phyloP scores from a whole-genome alignment of 768 basidiomycete species.

The Leccinum truebloodii region DNA sequence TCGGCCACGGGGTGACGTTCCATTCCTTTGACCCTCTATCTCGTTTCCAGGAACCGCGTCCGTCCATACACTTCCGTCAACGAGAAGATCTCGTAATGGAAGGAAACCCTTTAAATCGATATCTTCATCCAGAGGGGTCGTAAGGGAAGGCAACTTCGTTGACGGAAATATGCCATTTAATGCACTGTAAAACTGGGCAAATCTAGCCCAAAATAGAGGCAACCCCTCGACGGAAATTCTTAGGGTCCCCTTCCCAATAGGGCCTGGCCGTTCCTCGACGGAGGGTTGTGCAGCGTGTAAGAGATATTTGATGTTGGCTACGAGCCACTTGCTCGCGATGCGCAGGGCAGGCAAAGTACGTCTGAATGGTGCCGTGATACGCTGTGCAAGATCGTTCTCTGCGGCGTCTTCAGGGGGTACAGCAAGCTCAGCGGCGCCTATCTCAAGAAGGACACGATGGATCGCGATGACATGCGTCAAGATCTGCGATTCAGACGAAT shows the following conservation, averaged over 20 bases:
- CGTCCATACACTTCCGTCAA: conserved; percentile 21
- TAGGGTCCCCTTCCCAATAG: conserved; percentile 20
- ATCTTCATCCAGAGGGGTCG: conserved; percentile 82
- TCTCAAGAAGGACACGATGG: conserved; percentile 60
- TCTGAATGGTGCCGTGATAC: conserved; percentile 84
- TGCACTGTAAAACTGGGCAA: conserved; percentile 62
- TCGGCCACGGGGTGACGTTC: conserved; percentile 28
- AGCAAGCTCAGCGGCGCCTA: conserved; percentile 63
- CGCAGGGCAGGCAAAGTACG: conserved; percentile 85
- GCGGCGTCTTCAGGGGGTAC: conserved; percentile 53
- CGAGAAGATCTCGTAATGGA: conserved; percentile 69
- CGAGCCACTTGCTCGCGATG: conserved; percentile 88
- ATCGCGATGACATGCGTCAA: conserved; percentile 68
- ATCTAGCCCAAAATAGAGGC: conserved; percentile 70
- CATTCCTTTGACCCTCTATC: conserved; percentile 27
- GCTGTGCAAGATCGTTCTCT: conserved; percentile 68
- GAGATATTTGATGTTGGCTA: conserved; percentile 71
- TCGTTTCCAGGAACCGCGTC: conserved; percentile 23
- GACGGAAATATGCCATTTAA: conserved; percentile 70
- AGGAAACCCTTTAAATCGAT: conserved; percentile 84
- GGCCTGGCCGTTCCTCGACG: conserved; percentile 16
- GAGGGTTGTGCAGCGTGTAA: conserved; percentile 42
- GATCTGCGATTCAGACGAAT: conserved; percentile 58
- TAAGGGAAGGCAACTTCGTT: conserved; percentile 55
- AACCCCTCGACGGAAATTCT: conserved; percentile 34